Percentiles rank a stretch among this genome's conserved stretches.
Evolutionary conservation across 805 yeast genomes (phyloP).

Genomic region (Suhomyces faveliae): DNA sequence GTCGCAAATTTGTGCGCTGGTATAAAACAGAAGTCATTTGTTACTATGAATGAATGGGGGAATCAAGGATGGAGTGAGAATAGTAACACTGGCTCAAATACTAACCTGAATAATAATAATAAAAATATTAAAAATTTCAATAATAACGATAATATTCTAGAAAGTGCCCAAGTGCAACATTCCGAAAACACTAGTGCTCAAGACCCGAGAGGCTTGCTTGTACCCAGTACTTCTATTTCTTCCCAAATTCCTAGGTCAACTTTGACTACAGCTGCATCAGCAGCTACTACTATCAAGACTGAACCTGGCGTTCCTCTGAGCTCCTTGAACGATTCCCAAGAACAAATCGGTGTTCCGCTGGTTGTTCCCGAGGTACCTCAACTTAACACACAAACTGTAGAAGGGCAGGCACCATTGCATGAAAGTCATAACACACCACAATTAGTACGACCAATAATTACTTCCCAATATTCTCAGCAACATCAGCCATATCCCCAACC

Average conservation of each 20-base stretch:
- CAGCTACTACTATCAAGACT: neutral
- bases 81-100: conserved; percentile 2
- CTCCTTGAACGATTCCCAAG: neutral
- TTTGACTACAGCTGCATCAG: conserved; percentile 5
- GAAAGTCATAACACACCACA: neutral
- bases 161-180: neutral
- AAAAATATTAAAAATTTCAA: too few relatives aligned
- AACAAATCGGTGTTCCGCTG: neutral
- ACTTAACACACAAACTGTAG: neutral
- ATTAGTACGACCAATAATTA: neutral
- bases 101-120: neutral
- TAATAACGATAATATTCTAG: neutral
- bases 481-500: neutral
- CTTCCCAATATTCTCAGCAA: neutral
- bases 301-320: neutral
- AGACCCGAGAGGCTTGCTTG: conserved; percentile 1
- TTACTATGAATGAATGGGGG: conserved; percentile 7
- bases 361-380: neutral
- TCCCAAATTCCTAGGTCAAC: conserved; percentile 5
- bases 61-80: conserved; percentile 5
- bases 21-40: neutral
- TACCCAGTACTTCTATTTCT: conserved; percentile 7
- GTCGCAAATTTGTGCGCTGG: neutral
- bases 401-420: neutral
- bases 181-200: neutral